These are phyloP conservation scores for Kwoniella shandongensis DNA, from an alignment of 768 basidiomycete species.

Conservation along the genomic window DNA sequence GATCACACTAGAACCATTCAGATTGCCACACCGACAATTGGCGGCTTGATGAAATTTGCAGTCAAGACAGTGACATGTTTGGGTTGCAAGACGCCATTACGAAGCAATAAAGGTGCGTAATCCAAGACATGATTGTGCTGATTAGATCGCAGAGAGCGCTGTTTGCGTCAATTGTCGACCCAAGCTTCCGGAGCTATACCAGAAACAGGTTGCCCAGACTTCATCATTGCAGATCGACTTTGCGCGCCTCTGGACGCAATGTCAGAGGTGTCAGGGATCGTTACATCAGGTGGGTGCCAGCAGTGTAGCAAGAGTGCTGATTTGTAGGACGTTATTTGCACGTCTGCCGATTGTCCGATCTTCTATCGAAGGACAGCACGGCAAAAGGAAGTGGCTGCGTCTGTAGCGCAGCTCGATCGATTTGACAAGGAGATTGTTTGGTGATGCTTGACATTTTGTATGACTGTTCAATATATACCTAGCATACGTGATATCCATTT, in stretches of 20 bases:
- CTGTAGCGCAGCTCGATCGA: slow-evolving; percentile 72
- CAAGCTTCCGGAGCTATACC: slow-evolving; percentile 81
- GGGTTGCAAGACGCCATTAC: slow-evolving; percentile 88
- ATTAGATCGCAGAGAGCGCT: slow-evolving; percentile 66
- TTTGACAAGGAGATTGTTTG: slow-evolving; percentile 62
- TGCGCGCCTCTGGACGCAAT: slow-evolving; percentile 95
- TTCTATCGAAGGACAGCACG: slow-evolving; percentile 99
- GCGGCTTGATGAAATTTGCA: slow-evolving; percentile 98
- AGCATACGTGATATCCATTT: slow-evolving; percentile 14
- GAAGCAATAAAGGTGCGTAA: slow-evolving; percentile 72
- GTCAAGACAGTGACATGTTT: slow-evolving; percentile 93
- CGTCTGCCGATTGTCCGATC: slow-evolving; percentile 96
- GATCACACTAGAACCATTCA: slow-evolving; percentile 94
- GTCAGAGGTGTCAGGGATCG: slow-evolving; percentile 97
- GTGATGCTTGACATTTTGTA: slow-evolving; percentile 25
- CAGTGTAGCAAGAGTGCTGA: not conserved
- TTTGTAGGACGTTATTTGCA: slow-evolving; percentile 85
- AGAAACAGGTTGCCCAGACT: slow-evolving; percentile 70
- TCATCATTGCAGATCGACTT: slow-evolving; percentile 86
- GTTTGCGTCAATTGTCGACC: slow-evolving; percentile 92
- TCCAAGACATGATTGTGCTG: not conserved
- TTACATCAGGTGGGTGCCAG: slow-evolving; percentile 69
- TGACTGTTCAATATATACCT: slow-evolving; percentile 4
- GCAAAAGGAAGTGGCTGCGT: slow-evolving; percentile 94
- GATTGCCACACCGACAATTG: slow-evolving; percentile 93